These are phyloP conservation scores for Crepidotus variabilis DNA, from an alignment of 768 basidiomycete genomes.

Conservation along the genomic window DNA sequence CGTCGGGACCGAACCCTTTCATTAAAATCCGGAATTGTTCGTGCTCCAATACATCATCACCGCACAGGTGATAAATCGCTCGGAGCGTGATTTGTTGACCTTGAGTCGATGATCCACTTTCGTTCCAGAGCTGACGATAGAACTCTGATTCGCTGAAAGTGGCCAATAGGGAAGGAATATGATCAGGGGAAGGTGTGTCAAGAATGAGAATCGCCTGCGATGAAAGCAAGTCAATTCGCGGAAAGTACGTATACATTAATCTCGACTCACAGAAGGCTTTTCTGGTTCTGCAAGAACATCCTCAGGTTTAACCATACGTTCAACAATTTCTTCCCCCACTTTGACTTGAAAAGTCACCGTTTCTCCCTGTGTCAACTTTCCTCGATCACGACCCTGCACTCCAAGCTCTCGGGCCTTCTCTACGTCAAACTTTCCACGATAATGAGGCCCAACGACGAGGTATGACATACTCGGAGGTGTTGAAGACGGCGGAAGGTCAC, in stretches of 20 bases:
- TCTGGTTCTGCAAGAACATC: slow-evolving; percentile 57
- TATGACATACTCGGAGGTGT: slow-evolving; percentile 41
- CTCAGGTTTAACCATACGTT: slow-evolving; percentile 53
- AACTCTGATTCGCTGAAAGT: slow-evolving; percentile 44
- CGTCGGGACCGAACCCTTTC: slow-evolving; percentile 53
- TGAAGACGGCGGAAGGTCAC: slow-evolving; percentile 8
- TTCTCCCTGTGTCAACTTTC: slow-evolving; percentile 60
- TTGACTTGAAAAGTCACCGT: slow-evolving; percentile 52
- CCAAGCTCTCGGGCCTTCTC: slow-evolving; percentile 60
- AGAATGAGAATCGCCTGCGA: slow-evolving; percentile 60
- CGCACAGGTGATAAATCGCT: slow-evolving; percentile 68
- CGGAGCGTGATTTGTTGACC: slow-evolving; percentile 39
- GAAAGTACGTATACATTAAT: neutral
- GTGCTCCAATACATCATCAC: slow-evolving; percentile 67
- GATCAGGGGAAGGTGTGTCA: slow-evolving; percentile 61
- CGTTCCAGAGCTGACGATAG: slow-evolving; percentile 46
- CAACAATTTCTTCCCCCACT: slow-evolving; percentile 34
- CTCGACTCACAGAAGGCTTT: slow-evolving; percentile 37
- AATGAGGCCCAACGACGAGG: slow-evolving; percentile 47
- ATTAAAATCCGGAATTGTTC: slow-evolving; percentile 70
- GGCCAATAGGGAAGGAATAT: slow-evolving; percentile 49
- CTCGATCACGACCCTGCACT: slow-evolving; percentile 57
- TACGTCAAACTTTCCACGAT: slow-evolving; percentile 71
- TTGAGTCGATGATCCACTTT: slow-evolving; percentile 31
- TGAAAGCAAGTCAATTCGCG: neutral